Base-by-base conservation (phyloP, 306 rosid genomes). In the Dalbergia oliveri region DNA sequence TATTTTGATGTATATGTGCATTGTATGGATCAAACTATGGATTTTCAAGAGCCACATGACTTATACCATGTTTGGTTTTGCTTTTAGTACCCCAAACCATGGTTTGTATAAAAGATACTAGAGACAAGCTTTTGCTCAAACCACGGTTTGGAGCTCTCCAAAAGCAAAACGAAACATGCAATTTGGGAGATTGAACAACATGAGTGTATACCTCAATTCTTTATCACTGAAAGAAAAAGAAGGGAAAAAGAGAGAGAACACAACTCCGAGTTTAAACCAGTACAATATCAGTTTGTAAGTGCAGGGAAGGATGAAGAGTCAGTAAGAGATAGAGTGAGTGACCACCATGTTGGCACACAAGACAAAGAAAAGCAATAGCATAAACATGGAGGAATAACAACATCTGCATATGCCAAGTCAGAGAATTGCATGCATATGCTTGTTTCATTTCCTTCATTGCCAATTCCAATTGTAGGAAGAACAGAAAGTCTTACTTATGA, bases 381-480 rank as follows among this genome's bases (percentile, higher is more conserved):
- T 18, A 33, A 63, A 21, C 18, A 73, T 72, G 53, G 49, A 34
- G 66, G 49, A 66, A 23, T 7, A 47, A 39, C 23, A 50, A 9
- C n/a, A 66, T 54, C 19, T 51, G 26, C 72, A 34, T 49, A 81
- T 16, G 10, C 80, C 44, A 35, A 74, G 67, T 18, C 43, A 74
- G 51, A 73, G 18, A 73, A 69, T 7, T 82, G 66, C 84, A 82
- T 74, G 75, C 39, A 45, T 66, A 45, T 72, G 15, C 62, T 39
- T 59, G 51, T 74, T 78, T 64, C 73, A 65, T 60, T 67, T 66
- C n/a, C 61, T 66, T 63, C 67, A 66, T 50, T 73, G 49, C 19
- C 37, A 66, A 71, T 50, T 70, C 58, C 31, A 26, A 26, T 26
- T 2, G 31, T 75, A 44, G 15, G 31, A 73, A 7, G 45, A 77